Base-by-base conservation (phyloP, 208 protist genomes). In the Strigomonas oncopelti region DNA sequence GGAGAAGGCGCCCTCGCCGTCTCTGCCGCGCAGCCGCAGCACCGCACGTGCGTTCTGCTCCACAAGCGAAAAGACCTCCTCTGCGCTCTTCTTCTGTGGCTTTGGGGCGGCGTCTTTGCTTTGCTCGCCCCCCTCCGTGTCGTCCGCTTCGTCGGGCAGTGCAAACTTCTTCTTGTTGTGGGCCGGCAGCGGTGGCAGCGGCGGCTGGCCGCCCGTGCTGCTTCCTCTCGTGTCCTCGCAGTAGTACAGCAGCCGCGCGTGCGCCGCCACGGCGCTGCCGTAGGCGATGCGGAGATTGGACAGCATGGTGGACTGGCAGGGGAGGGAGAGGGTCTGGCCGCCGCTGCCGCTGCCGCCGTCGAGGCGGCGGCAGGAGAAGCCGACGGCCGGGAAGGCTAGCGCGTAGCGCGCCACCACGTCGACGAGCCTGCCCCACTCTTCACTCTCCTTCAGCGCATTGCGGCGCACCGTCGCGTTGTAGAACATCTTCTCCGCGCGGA, bases 351-450 rank as follows among this genome's bases (percentile, higher is more conserved):
- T 59, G 27, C 61, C 60, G 29, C 60, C 63, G 25, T 72, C 77
- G 14, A 85, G 73, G 8, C 83, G 77, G 20, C 76, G 76, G 63
- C 87, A 91, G 0, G 85, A 82, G 28, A 96, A 94, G 0, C 74
- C 84, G 25, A 94, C 80, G 51, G 73, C 69, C 3, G 87, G 85
- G 64, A 94, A 93, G 4, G 85, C 84, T 13, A 93, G 58, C 22
- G 94, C 87, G 77, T 97, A 97, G 8, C 91, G 78, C 18, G 83
- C 81, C 7, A 97, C 83, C 0, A 99, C 83, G 51, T 98, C 84
- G 0, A 91, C 75, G 34, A 98, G 87, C 48, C 83, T 79, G 52
- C 78, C 68, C 76, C 97, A 98, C 80, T 99, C 98, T 38, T 99
- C 96, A 0, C 74, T 71, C 0, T 80, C 51, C 18, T 84, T 93